Conservation (phyloP, 2,329 filamentous ascomycete genomes). For the Leptographium lundbergii region DNA sequence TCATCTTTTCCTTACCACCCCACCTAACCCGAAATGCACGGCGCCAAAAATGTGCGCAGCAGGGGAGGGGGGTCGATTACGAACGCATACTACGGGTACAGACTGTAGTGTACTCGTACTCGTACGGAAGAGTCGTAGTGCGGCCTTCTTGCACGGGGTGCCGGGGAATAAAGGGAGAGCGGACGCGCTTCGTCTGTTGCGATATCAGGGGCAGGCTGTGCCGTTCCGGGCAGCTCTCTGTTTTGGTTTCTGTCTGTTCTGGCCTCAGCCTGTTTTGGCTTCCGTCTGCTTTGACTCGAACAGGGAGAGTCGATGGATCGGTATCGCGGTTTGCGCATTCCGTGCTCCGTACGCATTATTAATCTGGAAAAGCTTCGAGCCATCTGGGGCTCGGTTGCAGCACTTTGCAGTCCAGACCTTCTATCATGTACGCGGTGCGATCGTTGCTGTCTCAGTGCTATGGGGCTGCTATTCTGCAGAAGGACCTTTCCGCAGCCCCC, state of each 20-base stretch:
- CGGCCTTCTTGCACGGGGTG: neutral
- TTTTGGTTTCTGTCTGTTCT: neutral
- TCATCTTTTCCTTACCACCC: conserved; percentile 1
- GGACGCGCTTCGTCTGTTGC: neutral
- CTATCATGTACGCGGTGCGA: neutral
- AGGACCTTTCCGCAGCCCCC: neutral
- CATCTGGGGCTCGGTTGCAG: neutral
- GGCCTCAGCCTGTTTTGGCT: neutral
- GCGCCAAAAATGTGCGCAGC: neutral
- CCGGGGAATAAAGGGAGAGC: neutral
- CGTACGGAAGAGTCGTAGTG: neutral
- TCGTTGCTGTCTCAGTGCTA: neutral
- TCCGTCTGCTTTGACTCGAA: neutral
- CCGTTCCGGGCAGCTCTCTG: neutral
- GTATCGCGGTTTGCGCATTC: too few relatives aligned
- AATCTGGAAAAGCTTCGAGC: neutral
- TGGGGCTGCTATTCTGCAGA: neutral
- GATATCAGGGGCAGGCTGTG: neutral
- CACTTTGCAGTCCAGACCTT: neutral
- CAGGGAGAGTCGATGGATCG: neutral
- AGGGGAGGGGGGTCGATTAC: neutral
- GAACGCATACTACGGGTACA: neutral
- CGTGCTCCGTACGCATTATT: neutral
- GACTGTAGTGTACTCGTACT: too few relatives aligned
- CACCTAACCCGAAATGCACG: conserved; percentile 1